Conservation (phyloP, 176 grass and related monocot species). For the Areca catechu region DNA sequence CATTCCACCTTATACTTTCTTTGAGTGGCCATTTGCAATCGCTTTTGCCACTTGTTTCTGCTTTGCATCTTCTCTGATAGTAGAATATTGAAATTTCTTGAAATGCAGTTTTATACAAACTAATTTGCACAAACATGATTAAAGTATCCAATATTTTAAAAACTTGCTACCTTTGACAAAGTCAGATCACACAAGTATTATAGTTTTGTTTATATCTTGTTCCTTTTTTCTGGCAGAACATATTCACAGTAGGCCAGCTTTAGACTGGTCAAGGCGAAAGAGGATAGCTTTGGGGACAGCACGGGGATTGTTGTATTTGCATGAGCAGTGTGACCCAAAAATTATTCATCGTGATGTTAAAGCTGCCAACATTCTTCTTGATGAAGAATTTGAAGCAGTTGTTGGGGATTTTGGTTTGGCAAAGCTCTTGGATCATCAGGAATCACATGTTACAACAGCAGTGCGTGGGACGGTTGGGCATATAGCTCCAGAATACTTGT, state of each 20-base stretch:
- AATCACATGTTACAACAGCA: conserved; percentile 48
- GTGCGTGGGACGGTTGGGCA: conserved; percentile 60
- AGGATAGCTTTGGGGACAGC: conserved; percentile 61
- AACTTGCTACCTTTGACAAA: no score
- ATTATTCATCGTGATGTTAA: conserved; percentile 91
- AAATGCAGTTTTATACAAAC: no score
- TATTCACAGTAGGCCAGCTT: conserved; percentile 38
- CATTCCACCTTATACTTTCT: no score
- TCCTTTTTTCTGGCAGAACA: conserved; percentile 31
- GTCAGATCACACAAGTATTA: no score
- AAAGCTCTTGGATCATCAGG: conserved; percentile 61
- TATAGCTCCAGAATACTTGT: conserved; percentile 57
- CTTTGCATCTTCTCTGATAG: no score
- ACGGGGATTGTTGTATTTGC: conserved; percentile 51
- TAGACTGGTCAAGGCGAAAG: conserved; percentile 73
- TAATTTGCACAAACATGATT: no score
- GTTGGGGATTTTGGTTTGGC: conserved; percentile 76
- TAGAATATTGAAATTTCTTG: no score
- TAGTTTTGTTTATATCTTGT: not conserved
- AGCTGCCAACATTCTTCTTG: conserved; percentile 77
- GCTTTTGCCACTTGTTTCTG: no score
- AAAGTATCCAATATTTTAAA: no score
- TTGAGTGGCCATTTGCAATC: no score
- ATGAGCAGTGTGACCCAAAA: conserved; percentile 74
- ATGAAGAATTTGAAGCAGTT: conserved; percentile 61